Percentiles rank a stretch among this genome's conserved stretches.
Evolutionary conservation across 345 rosid species (phyloP).

Genomic region (Lenwebbia sp.): DNA sequence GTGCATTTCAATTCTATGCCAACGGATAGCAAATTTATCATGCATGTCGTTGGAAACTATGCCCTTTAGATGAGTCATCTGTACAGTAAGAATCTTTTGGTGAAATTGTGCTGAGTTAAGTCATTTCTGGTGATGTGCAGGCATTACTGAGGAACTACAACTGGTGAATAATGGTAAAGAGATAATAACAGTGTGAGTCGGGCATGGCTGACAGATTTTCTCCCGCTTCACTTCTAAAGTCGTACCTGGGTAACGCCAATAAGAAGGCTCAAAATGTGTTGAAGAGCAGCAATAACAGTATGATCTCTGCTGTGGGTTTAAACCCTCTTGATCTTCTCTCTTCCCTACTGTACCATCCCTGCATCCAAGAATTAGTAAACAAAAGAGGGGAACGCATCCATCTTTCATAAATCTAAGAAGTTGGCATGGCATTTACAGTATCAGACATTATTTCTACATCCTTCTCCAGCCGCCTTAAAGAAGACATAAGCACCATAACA

Average conservation of each 20-base stretch:
- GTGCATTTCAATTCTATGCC: not conserved
- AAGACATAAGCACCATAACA: not conserved
- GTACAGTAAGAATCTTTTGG: not conserved
- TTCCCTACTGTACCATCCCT: not conserved
- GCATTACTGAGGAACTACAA: slow-evolving; percentile 20
- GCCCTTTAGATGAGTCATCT: not conserved
- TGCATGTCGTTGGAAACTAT: not conserved
- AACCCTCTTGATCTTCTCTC: not conserved
- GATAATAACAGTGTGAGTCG: slow-evolving; percentile 18
- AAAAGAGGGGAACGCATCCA: not conserved
- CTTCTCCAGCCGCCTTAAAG: not conserved
- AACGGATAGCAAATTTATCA: not conserved
- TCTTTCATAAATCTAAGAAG: not conserved
- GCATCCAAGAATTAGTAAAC: not conserved
- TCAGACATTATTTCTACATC: not conserved
- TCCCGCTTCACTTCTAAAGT: slow-evolving; percentile 34
- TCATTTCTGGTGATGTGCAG: slow-evolving; percentile 12
- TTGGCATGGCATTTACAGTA: not conserved
- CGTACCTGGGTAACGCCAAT: slow-evolving; percentile 25
- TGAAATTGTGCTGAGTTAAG: not conserved
- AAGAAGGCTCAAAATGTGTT: slow-evolving; percentile 21
- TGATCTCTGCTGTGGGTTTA: slow-evolving; percentile 20
- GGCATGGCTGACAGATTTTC: slow-evolving; percentile 39
- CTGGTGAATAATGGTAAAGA: slow-evolving; percentile 40
- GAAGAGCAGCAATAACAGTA: slow-evolving; percentile 24